Percentiles rank a stretch among this genome's conserved stretches.
Evolutionary conservation across 495 filamentous ascomycete species (phyloP).

Genomic region (Talaromyces adpressus): DNA sequence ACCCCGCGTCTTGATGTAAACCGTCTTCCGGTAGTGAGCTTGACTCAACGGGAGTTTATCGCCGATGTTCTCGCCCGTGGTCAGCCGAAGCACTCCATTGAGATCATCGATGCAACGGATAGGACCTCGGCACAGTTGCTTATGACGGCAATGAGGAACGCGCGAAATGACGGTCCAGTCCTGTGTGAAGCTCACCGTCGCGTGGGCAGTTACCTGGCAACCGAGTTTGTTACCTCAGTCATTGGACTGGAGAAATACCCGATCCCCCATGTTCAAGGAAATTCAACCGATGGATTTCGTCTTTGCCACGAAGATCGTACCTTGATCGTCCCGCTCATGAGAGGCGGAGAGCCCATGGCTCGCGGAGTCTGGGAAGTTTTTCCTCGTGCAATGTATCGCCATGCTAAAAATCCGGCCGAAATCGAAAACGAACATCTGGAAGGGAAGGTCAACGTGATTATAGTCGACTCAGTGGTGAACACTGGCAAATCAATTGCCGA

Average conservation of each 20-base stretch:
- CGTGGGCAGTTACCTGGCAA: conserved; percentile 50
- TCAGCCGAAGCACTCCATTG: conserved; percentile 10
- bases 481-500: conserved; percentile 43
- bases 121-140: conserved; percentile 44
- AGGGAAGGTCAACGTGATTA: conserved; percentile 33
- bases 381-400: conserved; percentile 46
- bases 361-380: conserved; percentile 52
- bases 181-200: conserved; percentile 45
- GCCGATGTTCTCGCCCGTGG: conserved; percentile 22
- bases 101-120: conserved; percentile 39
- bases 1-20: conserved; percentile 37
- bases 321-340: conserved; percentile 56
- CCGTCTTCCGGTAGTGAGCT: conserved; percentile 36
- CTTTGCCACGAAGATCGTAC: conserved; percentile 44
- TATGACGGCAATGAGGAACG: conserved; percentile 51
- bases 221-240: conserved; percentile 36
- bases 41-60: conserved; percentile 31
- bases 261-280: conserved; percentile 50
- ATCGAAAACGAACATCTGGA: conserved; percentile 37
- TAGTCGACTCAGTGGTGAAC: conserved; percentile 61
- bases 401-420: conserved; percentile 43
- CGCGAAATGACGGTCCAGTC: conserved; percentile 31
- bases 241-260: conserved; percentile 46
- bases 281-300: conserved; percentile 41
- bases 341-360: conserved; percentile 63